Evolutionary conservation across 2,329 filamentous ascomycete genomes (phyloP), one percentile per base, ranked within the genome.

Genomic region (Calonectria fujianensis): DNA sequence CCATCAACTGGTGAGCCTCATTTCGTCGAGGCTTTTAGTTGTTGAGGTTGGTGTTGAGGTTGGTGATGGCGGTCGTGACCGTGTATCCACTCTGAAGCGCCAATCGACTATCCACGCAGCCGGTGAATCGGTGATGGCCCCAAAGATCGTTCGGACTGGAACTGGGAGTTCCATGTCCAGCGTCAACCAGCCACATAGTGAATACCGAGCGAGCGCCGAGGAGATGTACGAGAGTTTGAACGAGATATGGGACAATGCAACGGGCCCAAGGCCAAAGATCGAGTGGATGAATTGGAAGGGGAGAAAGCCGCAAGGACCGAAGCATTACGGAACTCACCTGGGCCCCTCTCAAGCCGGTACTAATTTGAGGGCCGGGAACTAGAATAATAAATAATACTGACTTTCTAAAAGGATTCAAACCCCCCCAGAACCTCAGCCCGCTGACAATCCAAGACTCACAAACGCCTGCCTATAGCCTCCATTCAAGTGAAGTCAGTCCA

Each of bases 301-400:
- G 57, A 20, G 20, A 14, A 24, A 11, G 3, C 57, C 14, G 8
- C 13, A 18, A 29, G 57, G 57, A 5, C 57, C 57, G 16, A 20
- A 6, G n/a, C 35, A 29, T 10, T 63, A 10, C 24, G 57, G 57
- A 27, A 29, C 24, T 41, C 35, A 29, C 14, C 16, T 63, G 32
- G 37, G 9, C 65, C 35, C 35, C 35, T 39, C 57, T 41, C 57
- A 63, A 63, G 6, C 37, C 37, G 57, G 57, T 63, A 63, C 57
- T 63, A 37, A 37, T 41, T 39, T 13, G n/a, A 41, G n/a, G 57
- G 57, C 35, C 57, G 32, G 57, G n/a, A 16, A 39, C 37, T 63
- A 63, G 57, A 27, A 41, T 63, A 63, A 63, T 39, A 63, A 63
- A 63, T 63, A 63, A 63, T 63, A 63, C 57, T 63, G 57, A 63